phyloP scores from a whole-genome alignment of 2,329 filamentous ascomycete species.

The Aspergillus ustus region DNA sequence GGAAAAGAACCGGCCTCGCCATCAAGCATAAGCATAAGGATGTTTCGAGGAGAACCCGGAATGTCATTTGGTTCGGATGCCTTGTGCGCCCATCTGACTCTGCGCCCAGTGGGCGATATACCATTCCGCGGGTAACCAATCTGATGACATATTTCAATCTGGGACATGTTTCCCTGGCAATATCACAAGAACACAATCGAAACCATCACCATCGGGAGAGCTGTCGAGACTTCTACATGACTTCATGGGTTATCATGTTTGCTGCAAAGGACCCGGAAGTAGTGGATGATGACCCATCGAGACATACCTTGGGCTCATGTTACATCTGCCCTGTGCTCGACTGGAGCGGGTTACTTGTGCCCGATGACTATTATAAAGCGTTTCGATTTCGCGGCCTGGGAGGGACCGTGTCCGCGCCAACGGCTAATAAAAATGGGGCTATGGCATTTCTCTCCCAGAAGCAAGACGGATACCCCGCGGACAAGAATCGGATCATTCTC shows the following conservation, averaged over 20 bases:
- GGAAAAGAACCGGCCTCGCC: background rate
- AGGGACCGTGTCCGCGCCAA: background rate
- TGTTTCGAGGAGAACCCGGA: background rate
- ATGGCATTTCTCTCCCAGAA: background rate
- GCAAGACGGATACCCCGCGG: background rate
- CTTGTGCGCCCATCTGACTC: slow-evolving; percentile 3
- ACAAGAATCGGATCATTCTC: background rate
- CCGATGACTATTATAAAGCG: background rate
- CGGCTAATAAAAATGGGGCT: background rate
- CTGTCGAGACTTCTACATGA: background rate
- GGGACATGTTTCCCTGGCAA: background rate
- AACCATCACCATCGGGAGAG: background rate
- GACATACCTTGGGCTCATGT: too few species aligned
- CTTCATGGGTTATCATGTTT: background rate
- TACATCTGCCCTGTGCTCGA: background rate
- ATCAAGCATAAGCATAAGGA: background rate
- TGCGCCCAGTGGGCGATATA: slow-evolving; percentile 1
- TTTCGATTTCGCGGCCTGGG: slow-evolving; percentile 2
- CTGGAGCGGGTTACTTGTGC: background rate
- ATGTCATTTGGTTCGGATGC: slow-evolving; percentile 5
- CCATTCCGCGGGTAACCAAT: slow-evolving; percentile 6
- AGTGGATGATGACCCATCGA: too few species aligned
- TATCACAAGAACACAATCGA: background rate
- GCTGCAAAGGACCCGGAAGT: background rate
- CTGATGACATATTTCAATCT: slow-evolving; percentile 1